Base-by-base conservation (phyloP, 352 stramenopile species). In the Pythium rhizo-oryzae region DNA sequence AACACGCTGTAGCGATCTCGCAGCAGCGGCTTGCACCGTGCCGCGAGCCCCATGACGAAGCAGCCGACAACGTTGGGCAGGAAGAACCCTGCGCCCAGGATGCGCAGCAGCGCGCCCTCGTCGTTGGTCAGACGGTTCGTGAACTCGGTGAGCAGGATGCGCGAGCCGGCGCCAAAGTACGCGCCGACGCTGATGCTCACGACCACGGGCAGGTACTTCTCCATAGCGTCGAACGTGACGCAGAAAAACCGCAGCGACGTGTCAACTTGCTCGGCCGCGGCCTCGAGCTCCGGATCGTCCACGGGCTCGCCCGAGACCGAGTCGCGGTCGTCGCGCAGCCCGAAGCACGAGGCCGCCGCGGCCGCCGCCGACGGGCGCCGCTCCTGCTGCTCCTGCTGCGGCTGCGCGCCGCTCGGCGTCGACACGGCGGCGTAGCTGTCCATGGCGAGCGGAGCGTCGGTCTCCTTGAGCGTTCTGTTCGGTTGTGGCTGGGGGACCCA, bases 1-100 rank as follows among this genome's bases (percentile, higher is more conserved):
- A 57, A 65, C 13, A 72, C 52, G 24, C 35, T 59, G 33, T 66
- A 72, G 19, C 56, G 52, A 39, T 79, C 65, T 4, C 55, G 54
- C 8, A 74, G 51, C n/a, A 76, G 51, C 37, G 62, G 68, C 53
- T 76, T 72, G 46, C 44, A 67, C 5, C 69, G 62, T 24, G 61
- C 69, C 11, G 50, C 30, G 46, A 62, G 33, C 28, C 72, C 72
- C 72, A 79, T 79, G 23, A 79, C 46, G 35, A 76, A 76, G 59
- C 69, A 77, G 19, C 72, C 72, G 23, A 79, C 2, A 2, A 66
- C 62, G 53, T 79, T 79, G 11, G 72, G 56, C 9, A 79, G 51
- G 49, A 79, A 76, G 51, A 72, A 76, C 1, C 58, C 49, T 16
- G 39, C 54, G 23, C 72, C 72, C 16, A 79, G 60, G 23, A 61